Percentiles rank a stretch among this genome's conserved stretches.
Evolutionary conservation across 768 basidiomycete genomes (phyloP).

Genomic region (Trametes elegans): DNA sequence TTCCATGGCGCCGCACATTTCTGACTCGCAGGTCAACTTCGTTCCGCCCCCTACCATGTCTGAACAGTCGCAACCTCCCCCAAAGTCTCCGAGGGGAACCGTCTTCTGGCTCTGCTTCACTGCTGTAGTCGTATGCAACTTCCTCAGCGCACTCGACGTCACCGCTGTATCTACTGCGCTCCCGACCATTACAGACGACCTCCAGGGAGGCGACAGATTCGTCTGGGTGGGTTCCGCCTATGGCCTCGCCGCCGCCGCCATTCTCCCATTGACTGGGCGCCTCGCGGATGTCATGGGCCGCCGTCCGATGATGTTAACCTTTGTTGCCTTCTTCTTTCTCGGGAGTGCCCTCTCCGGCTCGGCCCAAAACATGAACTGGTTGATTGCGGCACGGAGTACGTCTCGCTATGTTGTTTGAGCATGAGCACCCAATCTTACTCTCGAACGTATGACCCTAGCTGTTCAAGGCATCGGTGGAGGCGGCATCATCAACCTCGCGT

Average conservation of each 20-base stretch:
- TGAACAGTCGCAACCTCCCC: too few species aligned
- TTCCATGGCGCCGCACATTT: too few species aligned
- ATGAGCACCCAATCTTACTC: too few species aligned
- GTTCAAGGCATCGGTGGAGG: conserved; percentile 29
- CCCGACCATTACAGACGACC: conserved; percentile 2
- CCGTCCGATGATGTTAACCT: conserved; percentile 29
- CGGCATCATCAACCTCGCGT: conserved; percentile 20
- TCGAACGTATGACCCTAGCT: conserved; percentile 25
- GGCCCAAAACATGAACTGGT: conserved; percentile 38
- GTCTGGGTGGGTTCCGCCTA: conserved; percentile 33
- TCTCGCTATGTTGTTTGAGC: too few species aligned
- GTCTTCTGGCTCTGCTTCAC: conserved; percentile 8
- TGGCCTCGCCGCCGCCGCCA: conserved; percentile 34
- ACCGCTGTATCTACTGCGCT: conserved; percentile 5
- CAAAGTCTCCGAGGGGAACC: neutral
- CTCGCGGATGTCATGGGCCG: conserved; percentile 31
- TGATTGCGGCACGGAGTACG: conserved; percentile 34
- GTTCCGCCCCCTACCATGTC: neutral
- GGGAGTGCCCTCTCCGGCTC: conserved; percentile 41
- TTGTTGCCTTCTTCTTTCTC: conserved; percentile 35
- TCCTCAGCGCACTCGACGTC: conserved; percentile 14
- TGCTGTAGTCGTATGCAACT: conserved; percentile 3
- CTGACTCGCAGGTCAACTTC: too few species aligned
- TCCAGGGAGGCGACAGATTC: conserved; percentile 21
- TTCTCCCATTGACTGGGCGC: conserved; percentile 30